Conservation (phyloP, 2,329 filamentous ascomycete genomes). For the Aspergillus sp. region DNA sequence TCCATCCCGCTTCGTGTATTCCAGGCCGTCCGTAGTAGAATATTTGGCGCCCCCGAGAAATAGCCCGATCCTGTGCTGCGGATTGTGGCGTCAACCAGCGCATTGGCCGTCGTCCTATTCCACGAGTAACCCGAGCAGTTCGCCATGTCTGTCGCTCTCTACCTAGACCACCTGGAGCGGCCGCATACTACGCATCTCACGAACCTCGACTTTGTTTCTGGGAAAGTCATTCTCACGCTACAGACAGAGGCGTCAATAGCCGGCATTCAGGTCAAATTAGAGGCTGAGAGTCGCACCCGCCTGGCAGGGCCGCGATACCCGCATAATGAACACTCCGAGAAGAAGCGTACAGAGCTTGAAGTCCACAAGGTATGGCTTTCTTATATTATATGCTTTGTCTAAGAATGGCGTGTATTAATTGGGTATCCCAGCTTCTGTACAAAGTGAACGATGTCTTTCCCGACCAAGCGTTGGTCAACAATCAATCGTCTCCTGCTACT, state of each 20-base stretch:
- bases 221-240: constrained; percentile 45
- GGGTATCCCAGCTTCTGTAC: constrained; percentile 41
- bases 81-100: not conserved
- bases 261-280: constrained; percentile 49
- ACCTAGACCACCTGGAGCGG: constrained; percentile 37
- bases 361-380: constrained; percentile 46
- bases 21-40: constrained; percentile 1
- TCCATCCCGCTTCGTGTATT: not conserved
- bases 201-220: constrained; percentile 49
- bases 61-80: not conserved
- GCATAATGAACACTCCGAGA: constrained; percentile 44
- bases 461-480: constrained; percentile 38
- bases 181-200: constrained; percentile 46
- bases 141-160: constrained; percentile 47
- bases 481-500: constrained; percentile 32
- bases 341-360: constrained; percentile 49
- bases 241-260: constrained; percentile 44
- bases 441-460: constrained; percentile 50
- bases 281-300: constrained; percentile 49
- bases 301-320: constrained; percentile 42
- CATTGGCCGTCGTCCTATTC: not conserved
- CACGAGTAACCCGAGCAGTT: constrained; percentile 14
- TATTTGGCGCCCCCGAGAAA: not conserved
- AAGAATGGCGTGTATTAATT: not conserved
- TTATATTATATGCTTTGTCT: not conserved